Evolutionary conservation across 169 alveolate species (phyloP).

Genomic region (Neospora caninum): DNA sequence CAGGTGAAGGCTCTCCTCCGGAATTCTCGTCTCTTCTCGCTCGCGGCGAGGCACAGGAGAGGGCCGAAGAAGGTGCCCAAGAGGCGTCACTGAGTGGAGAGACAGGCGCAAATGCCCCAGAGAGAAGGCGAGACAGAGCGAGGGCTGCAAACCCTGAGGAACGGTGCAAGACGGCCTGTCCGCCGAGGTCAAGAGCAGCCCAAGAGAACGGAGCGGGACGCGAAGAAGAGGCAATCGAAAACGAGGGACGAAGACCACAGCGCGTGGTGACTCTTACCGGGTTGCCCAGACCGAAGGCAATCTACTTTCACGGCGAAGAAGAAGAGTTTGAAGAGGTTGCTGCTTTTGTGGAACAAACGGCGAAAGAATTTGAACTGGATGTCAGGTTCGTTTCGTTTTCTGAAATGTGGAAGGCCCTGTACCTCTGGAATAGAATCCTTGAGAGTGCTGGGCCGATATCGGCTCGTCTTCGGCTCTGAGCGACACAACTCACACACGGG

Average conservation of each 20-base stretch:
- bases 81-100: background rate
- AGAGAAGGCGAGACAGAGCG: background rate
- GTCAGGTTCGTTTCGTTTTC: background rate
- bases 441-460: no score
- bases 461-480: no score
- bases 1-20: background rate
- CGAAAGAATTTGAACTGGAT: background rate
- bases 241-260: background rate
- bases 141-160: no score
- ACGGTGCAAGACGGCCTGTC: no score
- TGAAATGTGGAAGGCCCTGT: background rate
- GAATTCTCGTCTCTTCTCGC: no score
- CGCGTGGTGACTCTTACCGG: background rate
- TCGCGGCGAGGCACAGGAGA: no score
- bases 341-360: slow-evolving; percentile 37
- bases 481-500: no score
- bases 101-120: background rate
- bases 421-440: background rate
- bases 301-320: slow-evolving; percentile 41
- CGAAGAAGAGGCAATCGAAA: background rate
- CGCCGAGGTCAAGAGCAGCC: no score
- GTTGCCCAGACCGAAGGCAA: slow-evolving; percentile 20
- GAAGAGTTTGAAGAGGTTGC: slow-evolving; percentile 44
- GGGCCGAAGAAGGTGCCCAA: no score
- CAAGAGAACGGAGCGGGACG: no score